Evolutionary conservation across 805 yeast species (phyloP).

Genomic region (Saccharomyces kudriavzevii): DNA sequence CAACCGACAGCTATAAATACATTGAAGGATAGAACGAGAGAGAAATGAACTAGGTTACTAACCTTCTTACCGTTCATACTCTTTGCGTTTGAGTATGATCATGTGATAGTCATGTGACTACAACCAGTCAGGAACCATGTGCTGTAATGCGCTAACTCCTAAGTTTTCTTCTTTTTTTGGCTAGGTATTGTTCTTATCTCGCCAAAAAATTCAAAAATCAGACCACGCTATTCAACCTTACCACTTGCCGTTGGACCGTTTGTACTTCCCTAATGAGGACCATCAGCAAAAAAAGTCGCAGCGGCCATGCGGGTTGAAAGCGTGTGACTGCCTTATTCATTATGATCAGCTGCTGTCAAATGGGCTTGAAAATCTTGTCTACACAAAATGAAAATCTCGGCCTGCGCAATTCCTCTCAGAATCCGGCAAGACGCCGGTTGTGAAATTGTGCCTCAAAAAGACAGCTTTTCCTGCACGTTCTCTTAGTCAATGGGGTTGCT

Average conservation of each 20-base stretch:
- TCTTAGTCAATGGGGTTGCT: not conserved
- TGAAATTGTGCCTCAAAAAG: not conserved
- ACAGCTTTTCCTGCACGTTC: not conserved
- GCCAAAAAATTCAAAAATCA: not conserved
- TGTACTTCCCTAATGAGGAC: not conserved
- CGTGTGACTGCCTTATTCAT: not conserved
- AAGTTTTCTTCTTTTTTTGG: not conserved
- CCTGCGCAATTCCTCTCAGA: not conserved
- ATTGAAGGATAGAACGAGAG: no score
- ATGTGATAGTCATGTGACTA: not conserved
- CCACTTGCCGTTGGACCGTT: no score
- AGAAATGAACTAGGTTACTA: not conserved
- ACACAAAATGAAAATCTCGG: not conserved
- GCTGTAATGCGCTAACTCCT: not conserved
- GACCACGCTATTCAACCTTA: not conserved
- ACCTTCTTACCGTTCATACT: not conserved
- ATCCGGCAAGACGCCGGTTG: not conserved
- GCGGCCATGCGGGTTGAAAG: no score
- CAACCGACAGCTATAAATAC: no score
- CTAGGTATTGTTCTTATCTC: not conserved
- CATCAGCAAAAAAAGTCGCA: not conserved
- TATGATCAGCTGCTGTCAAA: not conserved
- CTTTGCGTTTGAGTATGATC: not conserved
- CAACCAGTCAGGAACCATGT: not conserved
- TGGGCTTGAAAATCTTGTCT: no score